phyloP scores from a whole-genome alignment of 2,329 filamentous ascomycete genomes.

The Zarea fungicola region DNA sequence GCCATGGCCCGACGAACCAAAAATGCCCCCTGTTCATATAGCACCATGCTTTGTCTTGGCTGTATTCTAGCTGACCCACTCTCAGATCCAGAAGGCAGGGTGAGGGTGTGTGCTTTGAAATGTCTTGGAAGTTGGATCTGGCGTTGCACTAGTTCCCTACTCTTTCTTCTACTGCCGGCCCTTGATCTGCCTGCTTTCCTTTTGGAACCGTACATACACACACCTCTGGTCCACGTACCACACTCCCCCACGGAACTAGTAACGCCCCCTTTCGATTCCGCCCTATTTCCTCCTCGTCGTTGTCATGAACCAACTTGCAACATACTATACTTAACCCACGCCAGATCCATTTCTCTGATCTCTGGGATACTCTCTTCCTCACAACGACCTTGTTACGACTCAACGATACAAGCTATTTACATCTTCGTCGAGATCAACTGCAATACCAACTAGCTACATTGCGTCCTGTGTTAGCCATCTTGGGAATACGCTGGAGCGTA shows the following conservation, averaged over 20 bases:
- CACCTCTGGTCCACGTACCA: slow-evolving; percentile 4
- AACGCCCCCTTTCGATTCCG: slow-evolving; percentile 12
- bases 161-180: slow-evolving; percentile 8
- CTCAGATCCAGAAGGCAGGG: slow-evolving; percentile 30
- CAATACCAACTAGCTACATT: too few species aligned
- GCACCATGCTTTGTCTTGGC: slow-evolving; percentile 4
- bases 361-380: not conserved
- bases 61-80: slow-evolving; percentile 30
- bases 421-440: too few species aligned
- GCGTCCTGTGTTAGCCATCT: too few species aligned
- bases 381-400: not conserved
- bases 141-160: slow-evolving; percentile 11
- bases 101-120: slow-evolving; percentile 13
- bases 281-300: slow-evolving; percentile 12
- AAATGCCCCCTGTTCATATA: slow-evolving; percentile 11
- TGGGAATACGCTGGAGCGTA: too few species aligned
- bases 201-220: slow-evolving; percentile 4
- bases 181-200: slow-evolving; percentile 12
- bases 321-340: slow-evolving; percentile 12
- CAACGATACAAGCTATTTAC: slow-evolving; percentile 2
- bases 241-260: slow-evolving; percentile 7
- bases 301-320: slow-evolving; percentile 9
- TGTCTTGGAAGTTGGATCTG: slow-evolving; percentile 14
- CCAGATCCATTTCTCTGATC: slow-evolving; percentile 1
- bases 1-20: slow-evolving; percentile 12